Percentiles rank a stretch among this genome's conserved stretches.
phyloP scores from a whole-genome alignment of 1,139 yeast species.

The Saccharomyces pastorianus region DNA sequence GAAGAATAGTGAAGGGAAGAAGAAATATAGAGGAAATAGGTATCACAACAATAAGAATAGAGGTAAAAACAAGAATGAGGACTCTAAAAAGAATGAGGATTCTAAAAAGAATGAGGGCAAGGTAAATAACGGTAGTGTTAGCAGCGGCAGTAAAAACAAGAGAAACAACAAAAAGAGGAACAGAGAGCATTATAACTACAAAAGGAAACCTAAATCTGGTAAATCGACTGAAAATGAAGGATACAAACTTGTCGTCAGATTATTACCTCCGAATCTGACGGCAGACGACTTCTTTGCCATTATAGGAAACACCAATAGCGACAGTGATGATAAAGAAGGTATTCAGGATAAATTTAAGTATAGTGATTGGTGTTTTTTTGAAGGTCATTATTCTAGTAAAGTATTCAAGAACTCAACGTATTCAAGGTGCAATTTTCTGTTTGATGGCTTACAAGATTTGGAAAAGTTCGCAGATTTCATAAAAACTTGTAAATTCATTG shows the following conservation, averaged over 20 bases:
- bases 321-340: constrained; percentile 7
- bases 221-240: constrained; percentile 9
- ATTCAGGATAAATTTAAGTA: constrained; percentile 9
- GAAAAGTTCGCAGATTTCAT: constrained; percentile 12
- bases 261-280: constrained; percentile 28
- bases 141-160: neutral
- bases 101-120: neutral
- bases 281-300: constrained; percentile 16
- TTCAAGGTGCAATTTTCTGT: constrained; percentile 29
- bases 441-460: constrained; percentile 16
- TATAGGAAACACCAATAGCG: constrained; percentile 6
- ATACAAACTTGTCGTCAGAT: constrained; percentile 25
- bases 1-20: neutral
- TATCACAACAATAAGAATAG: neutral
- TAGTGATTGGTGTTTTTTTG: constrained; percentile 22
- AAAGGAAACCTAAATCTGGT: constrained; percentile 8
- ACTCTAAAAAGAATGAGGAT: neutral
- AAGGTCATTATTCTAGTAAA: constrained; percentile 22
- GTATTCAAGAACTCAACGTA: constrained; percentile 26
- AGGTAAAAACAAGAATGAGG: neutral
- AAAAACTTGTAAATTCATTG: constrained; percentile 18
- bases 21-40: neutral
- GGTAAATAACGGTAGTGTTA: neutral
- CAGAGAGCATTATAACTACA: constrained; percentile 7
- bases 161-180: constrained; percentile 5